Percentiles rank a stretch among this genome's conserved stretches.
Evolutionary conservation across 1,284 basidiomycete genomes (phyloP).

Genomic region (Rhodotorula sp.): DNA sequence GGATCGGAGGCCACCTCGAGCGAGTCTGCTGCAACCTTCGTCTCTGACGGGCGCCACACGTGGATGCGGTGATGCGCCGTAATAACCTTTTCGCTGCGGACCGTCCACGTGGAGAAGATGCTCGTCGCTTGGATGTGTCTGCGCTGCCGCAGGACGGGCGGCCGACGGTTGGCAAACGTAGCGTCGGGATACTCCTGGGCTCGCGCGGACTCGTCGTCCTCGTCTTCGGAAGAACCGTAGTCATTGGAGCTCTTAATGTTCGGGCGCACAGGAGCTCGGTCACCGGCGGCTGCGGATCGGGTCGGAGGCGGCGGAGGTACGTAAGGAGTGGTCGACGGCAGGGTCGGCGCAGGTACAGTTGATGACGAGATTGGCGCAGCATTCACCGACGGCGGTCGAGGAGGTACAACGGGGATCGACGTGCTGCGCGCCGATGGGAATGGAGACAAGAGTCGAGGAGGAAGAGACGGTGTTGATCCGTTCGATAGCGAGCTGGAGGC

Average conservation of each 20-base stretch:
- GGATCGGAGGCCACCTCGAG: slow-evolving; percentile 34
- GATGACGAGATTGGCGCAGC: background rate
- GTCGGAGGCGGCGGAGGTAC: slow-evolving; percentile 37
- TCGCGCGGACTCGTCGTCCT: slow-evolving; percentile 12
- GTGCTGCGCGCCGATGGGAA: background rate
- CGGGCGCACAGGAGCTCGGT: slow-evolving; percentile 22
- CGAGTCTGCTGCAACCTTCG: slow-evolving; percentile 50
- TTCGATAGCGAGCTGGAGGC: background rate
- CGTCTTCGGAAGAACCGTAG: slow-evolving; percentile 34
- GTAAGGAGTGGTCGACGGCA: background rate
- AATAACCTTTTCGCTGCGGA: slow-evolving; percentile 36
- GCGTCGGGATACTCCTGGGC: slow-evolving; percentile 72
- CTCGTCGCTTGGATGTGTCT: slow-evolving; percentile 16
- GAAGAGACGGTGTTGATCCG: slow-evolving; percentile 4
- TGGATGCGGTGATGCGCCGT: slow-evolving; percentile 39
- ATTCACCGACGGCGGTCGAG: background rate
- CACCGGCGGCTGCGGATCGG: slow-evolving; percentile 13
- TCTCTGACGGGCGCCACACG: slow-evolving; percentile 43
- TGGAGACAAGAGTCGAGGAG: background rate
- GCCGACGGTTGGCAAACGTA: slow-evolving; percentile 73
- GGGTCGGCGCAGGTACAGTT: background rate
- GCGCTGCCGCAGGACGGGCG: slow-evolving; percentile 57
- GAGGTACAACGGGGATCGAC: background rate
- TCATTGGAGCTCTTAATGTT: background rate
- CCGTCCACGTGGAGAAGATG: slow-evolving; percentile 33